Evolutionary conservation across 1,284 basidiomycete species (phyloP).

Genomic region (Pisolithus thermaeus): DNA sequence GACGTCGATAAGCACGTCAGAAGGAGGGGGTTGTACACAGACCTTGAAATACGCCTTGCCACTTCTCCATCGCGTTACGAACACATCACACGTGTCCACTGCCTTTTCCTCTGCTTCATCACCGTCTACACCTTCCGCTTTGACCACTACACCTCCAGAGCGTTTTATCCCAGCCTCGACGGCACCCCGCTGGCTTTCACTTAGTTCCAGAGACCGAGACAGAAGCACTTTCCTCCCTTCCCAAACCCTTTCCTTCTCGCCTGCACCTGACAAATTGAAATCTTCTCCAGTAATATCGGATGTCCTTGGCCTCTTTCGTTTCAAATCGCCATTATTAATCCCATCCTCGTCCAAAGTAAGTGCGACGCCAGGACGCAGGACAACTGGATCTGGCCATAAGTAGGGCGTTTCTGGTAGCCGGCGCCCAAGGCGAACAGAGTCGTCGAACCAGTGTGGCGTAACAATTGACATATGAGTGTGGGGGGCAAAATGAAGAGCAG

Average conservation of each 20-base stretch:
- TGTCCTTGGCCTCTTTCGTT: constrained; percentile 11
- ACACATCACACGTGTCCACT: constrained; percentile 55
- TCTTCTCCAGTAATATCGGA: constrained; percentile 3
- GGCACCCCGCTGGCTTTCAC: constrained; percentile 40
- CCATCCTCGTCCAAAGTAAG: constrained; percentile 15
- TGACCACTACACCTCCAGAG: constrained; percentile 50
- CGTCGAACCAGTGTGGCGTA: constrained; percentile 82
- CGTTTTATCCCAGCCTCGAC: constrained; percentile 53
- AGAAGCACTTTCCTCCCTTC: constrained; percentile 54
- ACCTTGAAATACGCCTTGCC: constrained; percentile 68
- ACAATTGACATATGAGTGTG: constrained; percentile 55
- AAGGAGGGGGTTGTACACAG: constrained; percentile 8
- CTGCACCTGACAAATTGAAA: neutral
- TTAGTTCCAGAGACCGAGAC: constrained; percentile 49
- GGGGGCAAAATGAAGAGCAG: constrained; percentile 53
- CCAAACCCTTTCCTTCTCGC: constrained; percentile 36
- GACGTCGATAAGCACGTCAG: neutral
- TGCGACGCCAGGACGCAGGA: constrained; percentile 33
- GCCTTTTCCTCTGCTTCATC: constrained; percentile 33
- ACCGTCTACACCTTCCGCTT: constrained; percentile 30
- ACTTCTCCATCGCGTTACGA: constrained; percentile 62
- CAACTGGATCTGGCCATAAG: constrained; percentile 64
- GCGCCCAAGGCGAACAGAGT: constrained; percentile 61
- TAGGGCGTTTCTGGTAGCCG: constrained; percentile 56
- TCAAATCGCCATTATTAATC: constrained; percentile 13